Conservation (phyloP, 2,329 filamentous ascomycete species). For the Lojkania enalia region DNA sequence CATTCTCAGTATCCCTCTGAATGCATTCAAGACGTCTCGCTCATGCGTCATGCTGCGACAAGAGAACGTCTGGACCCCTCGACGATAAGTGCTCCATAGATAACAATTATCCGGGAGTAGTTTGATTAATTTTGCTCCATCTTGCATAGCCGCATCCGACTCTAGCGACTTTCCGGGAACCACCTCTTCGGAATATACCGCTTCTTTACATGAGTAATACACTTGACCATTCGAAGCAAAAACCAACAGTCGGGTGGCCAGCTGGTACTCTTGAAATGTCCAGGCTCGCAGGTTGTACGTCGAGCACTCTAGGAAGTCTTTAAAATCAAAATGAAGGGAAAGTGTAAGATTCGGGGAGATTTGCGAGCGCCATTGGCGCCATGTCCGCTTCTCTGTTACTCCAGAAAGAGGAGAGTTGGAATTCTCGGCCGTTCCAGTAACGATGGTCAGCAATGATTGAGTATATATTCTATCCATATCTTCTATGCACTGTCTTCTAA, state of each 20-base stretch:
- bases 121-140: constrained; percentile 2
- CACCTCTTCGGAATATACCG: constrained; percentile 10
- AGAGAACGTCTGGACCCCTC: constrained; percentile 1
- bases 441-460: constrained; percentile 10
- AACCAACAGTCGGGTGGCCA: constrained; percentile 8
- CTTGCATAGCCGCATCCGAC: constrained; percentile 5
- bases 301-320: constrained; percentile 8
- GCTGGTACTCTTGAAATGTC: constrained; percentile 13
- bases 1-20: constrained; percentile 6
- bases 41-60: constrained; percentile 5
- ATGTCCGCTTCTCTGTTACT: constrained; percentile 5
- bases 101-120: neutral
- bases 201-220: constrained; percentile 6
- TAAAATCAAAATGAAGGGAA: constrained; percentile 13
- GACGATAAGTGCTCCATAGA: constrained; percentile 7
- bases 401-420: constrained; percentile 9
- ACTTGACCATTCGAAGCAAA: constrained; percentile 12
- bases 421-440: constrained; percentile 5
- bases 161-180: neutral
- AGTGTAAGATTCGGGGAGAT: constrained; percentile 8
- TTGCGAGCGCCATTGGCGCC: constrained; percentile 4
- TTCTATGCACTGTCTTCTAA: constrained; percentile 8
- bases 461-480: constrained; percentile 13
- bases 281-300: constrained; percentile 12
- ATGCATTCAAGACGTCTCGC: constrained; percentile 11